These are phyloP conservation scores for Spencermartinsiella ligniputridi DNA, from an alignment of 1,139 yeast species.

Conservation along the genomic window DNA sequence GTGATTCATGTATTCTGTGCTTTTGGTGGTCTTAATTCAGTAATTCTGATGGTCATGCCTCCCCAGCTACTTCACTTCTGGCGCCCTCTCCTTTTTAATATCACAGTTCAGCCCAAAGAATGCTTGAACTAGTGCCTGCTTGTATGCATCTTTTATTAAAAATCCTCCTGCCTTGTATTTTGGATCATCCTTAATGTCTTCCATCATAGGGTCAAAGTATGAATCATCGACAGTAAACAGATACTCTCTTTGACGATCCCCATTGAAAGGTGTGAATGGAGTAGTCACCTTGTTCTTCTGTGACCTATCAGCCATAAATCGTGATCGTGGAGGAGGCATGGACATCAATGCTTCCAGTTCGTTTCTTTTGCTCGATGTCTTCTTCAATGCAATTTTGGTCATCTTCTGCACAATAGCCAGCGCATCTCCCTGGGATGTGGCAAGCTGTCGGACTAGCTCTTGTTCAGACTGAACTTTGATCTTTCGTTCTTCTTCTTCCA, in stretches of 20 bases:
- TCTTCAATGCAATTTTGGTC: constrained; percentile 59
- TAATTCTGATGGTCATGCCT: no score
- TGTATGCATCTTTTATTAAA: constrained; percentile 62
- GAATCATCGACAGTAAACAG: constrained; percentile 43
- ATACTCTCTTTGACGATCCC: constrained; percentile 66
- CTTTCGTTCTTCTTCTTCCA: constrained; percentile 34
- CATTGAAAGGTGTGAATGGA: constrained; percentile 93
- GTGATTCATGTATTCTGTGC: no score
- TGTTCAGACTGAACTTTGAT: constrained; percentile 51
- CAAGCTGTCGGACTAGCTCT: constrained; percentile 66
- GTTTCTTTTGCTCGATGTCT: constrained; percentile 61
- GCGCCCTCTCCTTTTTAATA: constrained; percentile 62
- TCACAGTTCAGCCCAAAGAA: constrained; percentile 84
- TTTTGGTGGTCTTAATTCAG: no score
- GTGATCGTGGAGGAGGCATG: constrained; percentile 4
- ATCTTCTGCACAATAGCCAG: constrained; percentile 49
- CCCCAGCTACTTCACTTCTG: no score
- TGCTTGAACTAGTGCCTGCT: constrained; percentile 79
- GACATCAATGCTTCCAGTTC: constrained; percentile 61
- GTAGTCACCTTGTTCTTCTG: constrained; percentile 24
- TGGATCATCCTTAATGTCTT: constrained; percentile 55
- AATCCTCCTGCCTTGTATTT: constrained; percentile 86
- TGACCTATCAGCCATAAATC: constrained; percentile 16
- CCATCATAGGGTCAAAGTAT: constrained; percentile 59
- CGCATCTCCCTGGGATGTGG: constrained; percentile 45